Evolutionary conservation across 306 rosid genomes (phyloP).

Genomic region (Quillaja saponaria): DNA sequence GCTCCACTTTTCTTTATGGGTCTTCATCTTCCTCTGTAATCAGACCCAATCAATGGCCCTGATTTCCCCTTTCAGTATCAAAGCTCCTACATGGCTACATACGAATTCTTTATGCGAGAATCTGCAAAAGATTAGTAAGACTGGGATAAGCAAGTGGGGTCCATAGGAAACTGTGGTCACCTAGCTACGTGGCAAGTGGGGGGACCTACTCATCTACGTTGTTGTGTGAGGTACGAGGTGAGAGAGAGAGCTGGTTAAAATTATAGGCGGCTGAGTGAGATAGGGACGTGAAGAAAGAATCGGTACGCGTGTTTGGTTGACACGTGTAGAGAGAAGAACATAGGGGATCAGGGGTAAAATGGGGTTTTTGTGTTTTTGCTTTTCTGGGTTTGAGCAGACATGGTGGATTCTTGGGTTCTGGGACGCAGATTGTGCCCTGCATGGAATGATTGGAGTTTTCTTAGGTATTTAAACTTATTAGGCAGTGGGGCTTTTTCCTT

Average conservation of each 20-base stretch:
- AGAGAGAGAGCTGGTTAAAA: conserved; percentile 19
- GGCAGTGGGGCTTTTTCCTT: not conserved
- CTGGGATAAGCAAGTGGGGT: conserved; percentile 8
- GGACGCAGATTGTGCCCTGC: conserved; percentile 45
- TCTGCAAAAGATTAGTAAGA: conserved; percentile 11
- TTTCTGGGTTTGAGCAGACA: conserved; percentile 52
- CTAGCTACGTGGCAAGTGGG: conserved; percentile 14
- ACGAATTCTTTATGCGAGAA: not conserved
- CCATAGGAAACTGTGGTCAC: conserved; percentile 28
- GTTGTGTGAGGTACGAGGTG: conserved; percentile 7
- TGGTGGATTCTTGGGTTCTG: conserved; percentile 48
- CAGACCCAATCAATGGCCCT: conserved; percentile 8
- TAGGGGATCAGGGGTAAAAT: not conserved
- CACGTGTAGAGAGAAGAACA: conserved; percentile 8
- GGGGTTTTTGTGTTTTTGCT: not conserved
- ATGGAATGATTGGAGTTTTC: conserved; percentile 33
- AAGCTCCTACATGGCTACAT: too few species aligned
- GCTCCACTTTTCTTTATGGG: conserved; percentile 30
- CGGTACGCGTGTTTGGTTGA: conserved; percentile 19
- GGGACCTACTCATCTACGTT: not conserved
- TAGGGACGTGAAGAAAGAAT: not conserved
- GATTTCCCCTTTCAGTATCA: not conserved
- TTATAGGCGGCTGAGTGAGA: conserved; percentile 39
- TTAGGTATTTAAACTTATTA: not conserved
- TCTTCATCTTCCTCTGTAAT: not conserved